These are phyloP conservation scores for Prunella vulgaris DNA, from an alignment of 257 asterid genomes.

Conservation along the genomic window DNA sequence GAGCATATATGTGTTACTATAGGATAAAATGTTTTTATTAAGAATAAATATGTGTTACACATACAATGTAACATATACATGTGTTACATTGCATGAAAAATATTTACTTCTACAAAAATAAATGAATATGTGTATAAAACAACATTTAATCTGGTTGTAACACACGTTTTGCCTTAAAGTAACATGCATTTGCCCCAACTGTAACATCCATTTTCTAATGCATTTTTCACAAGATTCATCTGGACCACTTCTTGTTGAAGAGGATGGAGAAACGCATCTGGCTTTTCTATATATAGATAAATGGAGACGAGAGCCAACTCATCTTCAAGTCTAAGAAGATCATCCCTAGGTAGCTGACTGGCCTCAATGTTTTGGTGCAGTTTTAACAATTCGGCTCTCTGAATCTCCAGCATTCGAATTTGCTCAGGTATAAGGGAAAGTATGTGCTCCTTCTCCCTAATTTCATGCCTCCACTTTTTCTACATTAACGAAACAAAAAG, in stretches of 20 bases:
- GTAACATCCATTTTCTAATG: constrained; percentile 1
- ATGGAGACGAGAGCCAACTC: constrained; percentile 20
- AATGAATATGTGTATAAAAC: too few species aligned
- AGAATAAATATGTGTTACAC: too few species aligned
- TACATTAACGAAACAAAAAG: constrained; percentile 7
- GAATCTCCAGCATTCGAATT: constrained; percentile 8
- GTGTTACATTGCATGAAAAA: too few species aligned
- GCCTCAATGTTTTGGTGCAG: constrained; percentile 24
- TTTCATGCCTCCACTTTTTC: constrained; percentile 21
- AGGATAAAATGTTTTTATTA: too few species aligned
- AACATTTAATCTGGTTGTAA: too few species aligned
- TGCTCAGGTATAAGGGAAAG: constrained; percentile 16
- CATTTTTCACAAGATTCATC: not conserved
- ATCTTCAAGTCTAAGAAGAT: constrained; percentile 21
- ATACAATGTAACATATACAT: too few species aligned
- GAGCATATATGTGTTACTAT: too few species aligned
- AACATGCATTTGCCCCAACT: too few species aligned
- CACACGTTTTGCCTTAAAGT: not conserved
- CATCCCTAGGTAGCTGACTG: constrained; percentile 13
- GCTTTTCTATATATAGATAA: not conserved
- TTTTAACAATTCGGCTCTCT: constrained; percentile 4
- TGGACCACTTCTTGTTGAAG: not conserved
- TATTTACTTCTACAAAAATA: too few species aligned
- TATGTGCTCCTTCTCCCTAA: constrained; percentile 16
- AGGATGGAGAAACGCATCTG: not conserved